These are phyloP conservation scores for Ilyonectria mors-panacis DNA, from an alignment of 2,329 filamentous ascomycete species.

Conservation along the genomic window DNA sequence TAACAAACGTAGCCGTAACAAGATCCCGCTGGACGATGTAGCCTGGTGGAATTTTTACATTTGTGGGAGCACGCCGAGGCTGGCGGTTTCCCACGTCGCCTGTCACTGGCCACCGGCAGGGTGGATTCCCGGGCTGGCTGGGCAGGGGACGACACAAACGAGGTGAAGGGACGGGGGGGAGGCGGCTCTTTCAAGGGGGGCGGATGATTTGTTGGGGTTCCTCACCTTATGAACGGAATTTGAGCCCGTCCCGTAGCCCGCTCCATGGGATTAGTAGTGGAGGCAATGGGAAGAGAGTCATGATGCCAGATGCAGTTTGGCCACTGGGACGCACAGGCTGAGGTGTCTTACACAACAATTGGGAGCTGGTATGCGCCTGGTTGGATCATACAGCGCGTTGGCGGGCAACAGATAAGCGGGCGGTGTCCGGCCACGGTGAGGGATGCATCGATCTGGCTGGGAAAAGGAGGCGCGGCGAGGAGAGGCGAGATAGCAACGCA, in stretches of 20 bases:
- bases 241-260: neutral
- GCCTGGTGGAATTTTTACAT: slow-evolving; percentile 41
- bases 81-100: slow-evolving; percentile 34
- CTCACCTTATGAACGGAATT: slow-evolving; percentile 10
- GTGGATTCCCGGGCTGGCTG: slow-evolving; percentile 45
- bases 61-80: slow-evolving; percentile 34
- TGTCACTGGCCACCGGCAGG: slow-evolving; percentile 41
- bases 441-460: slow-evolving; percentile 24
- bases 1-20: slow-evolving; percentile 18
- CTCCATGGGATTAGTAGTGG: neutral
- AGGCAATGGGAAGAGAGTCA: slow-evolving; percentile 3
- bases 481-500: slow-evolving; percentile 35
- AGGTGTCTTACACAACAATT: slow-evolving; percentile 22
- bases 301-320: neutral
- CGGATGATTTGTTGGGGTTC: slow-evolving; percentile 36
- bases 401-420: slow-evolving; percentile 30
- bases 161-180: slow-evolving; percentile 13
- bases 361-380: slow-evolving; percentile 14
- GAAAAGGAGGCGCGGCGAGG: slow-evolving; percentile 17
- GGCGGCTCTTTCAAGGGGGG: slow-evolving; percentile 34
- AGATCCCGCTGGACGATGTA: slow-evolving; percentile 29
- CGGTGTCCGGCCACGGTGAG: slow-evolving; percentile 31
- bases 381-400: slow-evolving; percentile 3
- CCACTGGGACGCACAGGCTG: slow-evolving; percentile 4
- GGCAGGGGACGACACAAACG: slow-evolving; percentile 17